phyloP scores from a whole-genome alignment of 164 flowering plant species.

The Vitis rotundifolia region DNA sequence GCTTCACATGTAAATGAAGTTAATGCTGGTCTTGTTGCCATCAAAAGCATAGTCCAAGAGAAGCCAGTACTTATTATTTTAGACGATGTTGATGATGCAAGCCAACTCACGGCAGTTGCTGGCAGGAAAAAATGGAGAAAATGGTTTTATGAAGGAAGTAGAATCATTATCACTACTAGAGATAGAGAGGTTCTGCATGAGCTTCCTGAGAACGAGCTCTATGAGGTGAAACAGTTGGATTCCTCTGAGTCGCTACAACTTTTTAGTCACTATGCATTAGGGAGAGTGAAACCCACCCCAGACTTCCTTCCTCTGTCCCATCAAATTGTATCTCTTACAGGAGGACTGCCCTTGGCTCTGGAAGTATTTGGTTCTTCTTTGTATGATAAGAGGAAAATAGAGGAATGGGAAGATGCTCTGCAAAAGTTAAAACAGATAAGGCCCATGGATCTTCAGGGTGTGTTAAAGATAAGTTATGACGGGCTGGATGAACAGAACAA shows the following conservation, averaged over 20 bases:
- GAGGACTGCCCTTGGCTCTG: constrained; percentile 47
- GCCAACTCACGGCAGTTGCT: constrained; percentile 31
- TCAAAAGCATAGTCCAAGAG: constrained; percentile 11
- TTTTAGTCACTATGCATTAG: constrained; percentile 32
- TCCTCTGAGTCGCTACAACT: constrained; percentile 27
- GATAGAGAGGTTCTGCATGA: constrained; percentile 17
- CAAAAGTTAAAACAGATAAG: constrained; percentile 32
- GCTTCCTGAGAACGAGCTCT: constrained; percentile 8
- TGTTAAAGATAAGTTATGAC: constrained; percentile 44
- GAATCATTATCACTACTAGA: constrained; percentile 46
- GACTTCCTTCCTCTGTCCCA: constrained; percentile 20
- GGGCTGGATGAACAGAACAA: constrained; percentile 38
- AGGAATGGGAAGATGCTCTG: constrained; percentile 41
- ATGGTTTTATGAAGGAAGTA: constrained; percentile 29
- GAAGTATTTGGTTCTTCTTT: constrained; percentile 44
- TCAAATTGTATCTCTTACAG: constrained; percentile 28
- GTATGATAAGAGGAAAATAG: constrained; percentile 24
- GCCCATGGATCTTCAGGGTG: constrained; percentile 28
- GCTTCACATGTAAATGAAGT: not conserved
- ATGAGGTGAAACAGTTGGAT: constrained; percentile 29
- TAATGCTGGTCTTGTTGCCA: not conserved
- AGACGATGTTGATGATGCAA: constrained; percentile 42
- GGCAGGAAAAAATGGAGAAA: constrained; percentile 18
- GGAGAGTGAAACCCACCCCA: constrained; percentile 25
- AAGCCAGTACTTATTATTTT: constrained; percentile 35